Evolutionary conservation across 2,329 filamentous ascomycete species (phyloP).

Genomic region (Emmonsia crescens): DNA sequence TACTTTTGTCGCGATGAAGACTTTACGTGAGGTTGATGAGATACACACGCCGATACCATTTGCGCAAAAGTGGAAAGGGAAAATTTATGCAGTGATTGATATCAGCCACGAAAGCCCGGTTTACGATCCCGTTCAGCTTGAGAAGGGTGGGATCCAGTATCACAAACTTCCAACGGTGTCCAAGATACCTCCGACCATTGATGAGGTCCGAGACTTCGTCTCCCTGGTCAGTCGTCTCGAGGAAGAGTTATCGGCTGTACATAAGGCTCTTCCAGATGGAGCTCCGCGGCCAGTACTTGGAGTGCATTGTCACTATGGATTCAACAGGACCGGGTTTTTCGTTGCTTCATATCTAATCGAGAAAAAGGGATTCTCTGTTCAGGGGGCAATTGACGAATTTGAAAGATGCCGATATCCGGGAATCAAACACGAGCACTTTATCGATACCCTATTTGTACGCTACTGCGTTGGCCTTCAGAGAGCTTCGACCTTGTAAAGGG

Average conservation of each 20-base stretch:
- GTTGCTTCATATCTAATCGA: conserved; percentile 87
- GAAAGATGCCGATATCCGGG: conserved; percentile 62
- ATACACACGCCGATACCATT: conserved; percentile 67
- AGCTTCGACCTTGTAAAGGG: not conserved
- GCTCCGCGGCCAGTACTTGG: conserved; percentile 48
- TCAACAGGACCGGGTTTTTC: conserved; percentile 88
- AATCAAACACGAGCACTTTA: conserved; percentile 81
- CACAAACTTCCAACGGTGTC: conserved; percentile 87
- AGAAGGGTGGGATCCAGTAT: conserved; percentile 56
- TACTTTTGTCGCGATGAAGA: conserved; percentile 85
- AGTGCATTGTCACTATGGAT: conserved; percentile 92
- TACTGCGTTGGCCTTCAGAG: conserved; percentile 48
- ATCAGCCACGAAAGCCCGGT: conserved; percentile 86
- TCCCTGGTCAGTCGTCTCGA: conserved; percentile 50
- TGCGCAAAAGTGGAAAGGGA: conserved; percentile 52
- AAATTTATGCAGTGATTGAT: conserved; percentile 70
- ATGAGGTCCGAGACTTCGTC: conserved; percentile 52
- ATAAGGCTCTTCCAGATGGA: conserved; percentile 21
- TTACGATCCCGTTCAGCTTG: conserved; percentile 66
- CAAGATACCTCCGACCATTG: conserved; percentile 66
- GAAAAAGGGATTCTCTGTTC: conserved; percentile 57
- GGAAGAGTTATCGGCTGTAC: conserved; percentile 41
- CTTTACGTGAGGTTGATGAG: conserved; percentile 78
- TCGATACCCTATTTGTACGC: conserved; percentile 70
- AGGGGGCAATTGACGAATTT: conserved; percentile 72